Conservation (phyloP, 257 asterid genomes). For the Przewalskia tangutica region DNA sequence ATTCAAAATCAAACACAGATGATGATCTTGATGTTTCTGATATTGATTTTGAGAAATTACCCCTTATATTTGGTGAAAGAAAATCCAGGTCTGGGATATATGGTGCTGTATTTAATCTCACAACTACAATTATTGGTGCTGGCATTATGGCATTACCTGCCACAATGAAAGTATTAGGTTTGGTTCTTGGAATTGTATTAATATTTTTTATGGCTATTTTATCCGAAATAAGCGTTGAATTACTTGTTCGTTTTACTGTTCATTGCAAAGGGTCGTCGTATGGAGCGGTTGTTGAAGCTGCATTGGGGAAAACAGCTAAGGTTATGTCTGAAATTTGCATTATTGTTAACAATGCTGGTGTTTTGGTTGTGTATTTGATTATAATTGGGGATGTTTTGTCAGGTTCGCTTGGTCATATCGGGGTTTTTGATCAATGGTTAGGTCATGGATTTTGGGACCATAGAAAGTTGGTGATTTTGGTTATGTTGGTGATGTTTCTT, state of each 20-base stretch:
- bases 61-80: constrained; percentile 53
- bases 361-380: constrained; percentile 76
- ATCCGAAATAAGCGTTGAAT: constrained; percentile 74
- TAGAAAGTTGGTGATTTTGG: constrained; percentile 50
- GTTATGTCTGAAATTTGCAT: constrained; percentile 70
- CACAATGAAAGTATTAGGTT: constrained; percentile 78
- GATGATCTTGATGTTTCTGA: constrained; percentile 35
- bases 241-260: constrained; percentile 60
- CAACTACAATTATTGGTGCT: constrained; percentile 83
- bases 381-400: constrained; percentile 91
- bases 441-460: constrained; percentile 93
- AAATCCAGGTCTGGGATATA: constrained; percentile 51
- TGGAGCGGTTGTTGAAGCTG: constrained; percentile 85
- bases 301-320: constrained; percentile 59
- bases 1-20: constrained; percentile 17
- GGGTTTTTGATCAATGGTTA: constrained; percentile 81
- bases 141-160: constrained; percentile 98
- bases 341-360: constrained; percentile 70
- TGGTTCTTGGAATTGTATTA: constrained; percentile 48
- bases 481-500: constrained; percentile 53
- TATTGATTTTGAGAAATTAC: constrained; percentile 48
- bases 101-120: constrained; percentile 90
- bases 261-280: constrained; percentile 67
- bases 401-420: constrained; percentile 63
- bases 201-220: constrained; percentile 60